phyloP scores from a whole-genome alignment of 2,329 filamentous ascomycete species.

The Cyanodermella asteris region DNA sequence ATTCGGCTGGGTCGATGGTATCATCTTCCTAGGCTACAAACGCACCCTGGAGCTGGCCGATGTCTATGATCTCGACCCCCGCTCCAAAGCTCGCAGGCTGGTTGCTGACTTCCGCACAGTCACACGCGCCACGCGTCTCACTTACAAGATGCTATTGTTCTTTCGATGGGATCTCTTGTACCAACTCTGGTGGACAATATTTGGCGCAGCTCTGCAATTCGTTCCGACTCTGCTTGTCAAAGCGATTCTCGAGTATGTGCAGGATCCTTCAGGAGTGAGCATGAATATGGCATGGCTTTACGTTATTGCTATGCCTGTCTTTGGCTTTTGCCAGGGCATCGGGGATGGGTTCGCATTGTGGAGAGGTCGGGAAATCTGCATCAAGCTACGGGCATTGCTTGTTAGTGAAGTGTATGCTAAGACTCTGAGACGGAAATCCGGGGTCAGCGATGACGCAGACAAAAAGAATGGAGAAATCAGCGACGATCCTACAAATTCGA shows the following conservation, averaged over 20 bases:
- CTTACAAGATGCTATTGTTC: slow-evolving; percentile 62
- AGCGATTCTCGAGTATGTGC: slow-evolving; percentile 84
- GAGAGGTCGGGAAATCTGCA: slow-evolving; percentile 86
- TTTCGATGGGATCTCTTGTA: slow-evolving; percentile 57
- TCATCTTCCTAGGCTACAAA: slow-evolving; percentile 76
- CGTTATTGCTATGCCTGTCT: slow-evolving; percentile 69
- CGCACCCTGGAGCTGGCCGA: slow-evolving; percentile 61
- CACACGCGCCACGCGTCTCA: slow-evolving; percentile 59
- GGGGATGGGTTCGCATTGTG: slow-evolving; percentile 73
- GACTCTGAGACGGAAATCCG: slow-evolving; percentile 73
- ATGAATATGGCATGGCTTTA: slow-evolving; percentile 87
- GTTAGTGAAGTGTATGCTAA: slow-evolving; percentile 97
- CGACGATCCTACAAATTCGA: slow-evolving; percentile 17
- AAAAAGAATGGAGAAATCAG: slow-evolving; percentile 24
- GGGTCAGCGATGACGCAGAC: slow-evolving; percentile 49
- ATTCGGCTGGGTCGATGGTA: slow-evolving; percentile 75
- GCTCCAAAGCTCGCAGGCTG: slow-evolving; percentile 67
- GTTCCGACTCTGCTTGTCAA: slow-evolving; percentile 77
- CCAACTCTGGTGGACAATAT: slow-evolving; percentile 59
- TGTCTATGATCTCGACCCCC: slow-evolving; percentile 79
- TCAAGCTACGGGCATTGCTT: slow-evolving; percentile 79
- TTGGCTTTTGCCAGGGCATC: slow-evolving; percentile 61
- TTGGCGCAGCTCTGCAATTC: slow-evolving; percentile 71
- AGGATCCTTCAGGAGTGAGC: slow-evolving; percentile 53
- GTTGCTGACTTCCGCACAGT: slow-evolving; percentile 65